Conservation (phyloP, 2,329 filamentous ascomycete species). For the Ophiosphaerella herpotricha region DNA sequence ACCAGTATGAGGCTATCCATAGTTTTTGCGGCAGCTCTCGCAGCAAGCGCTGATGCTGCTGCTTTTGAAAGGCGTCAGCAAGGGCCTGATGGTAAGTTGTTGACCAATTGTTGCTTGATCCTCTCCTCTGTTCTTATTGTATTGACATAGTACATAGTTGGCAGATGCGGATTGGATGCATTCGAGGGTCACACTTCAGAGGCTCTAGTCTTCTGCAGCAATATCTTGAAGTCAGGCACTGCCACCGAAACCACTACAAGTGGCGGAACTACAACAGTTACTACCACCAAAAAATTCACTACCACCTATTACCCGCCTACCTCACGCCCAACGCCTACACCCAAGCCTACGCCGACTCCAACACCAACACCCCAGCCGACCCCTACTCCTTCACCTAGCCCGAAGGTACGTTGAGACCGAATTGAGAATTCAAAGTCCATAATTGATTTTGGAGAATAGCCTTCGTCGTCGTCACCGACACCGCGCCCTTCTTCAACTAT, state of each 20-base stretch:
- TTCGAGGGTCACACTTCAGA: conserved; percentile 38
- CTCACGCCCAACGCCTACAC: conserved; percentile 8
- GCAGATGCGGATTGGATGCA: conserved; percentile 33
- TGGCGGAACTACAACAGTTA: conserved; percentile 24
- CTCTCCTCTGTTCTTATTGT: not conserved
- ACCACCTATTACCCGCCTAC: conserved; percentile 27
- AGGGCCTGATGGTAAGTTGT: conserved; percentile 29
- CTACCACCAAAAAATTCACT: conserved; percentile 24
- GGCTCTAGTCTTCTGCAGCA: conserved; percentile 37
- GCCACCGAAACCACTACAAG: conserved; percentile 28
- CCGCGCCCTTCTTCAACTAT: conserved; percentile 17
- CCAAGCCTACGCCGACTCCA: conserved; percentile 16
- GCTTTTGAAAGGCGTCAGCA: conserved; percentile 28
- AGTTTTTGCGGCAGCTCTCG: conserved; percentile 26
- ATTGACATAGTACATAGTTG: conserved; percentile 17
- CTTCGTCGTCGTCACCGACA: conserved; percentile 8
- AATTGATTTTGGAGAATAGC: not conserved
- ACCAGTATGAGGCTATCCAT: conserved; percentile 31
- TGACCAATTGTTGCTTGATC: not conserved
- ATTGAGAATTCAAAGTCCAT: not conserved
- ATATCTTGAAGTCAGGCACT: conserved; percentile 32
- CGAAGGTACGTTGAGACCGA: not conserved
- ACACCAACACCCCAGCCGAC: conserved; percentile 10
- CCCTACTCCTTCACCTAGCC: conserved; percentile 13
- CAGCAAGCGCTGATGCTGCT: conserved; percentile 25